Conservation (phyloP, 352 stramenopile species). For the Pilasporangium apinafurcum region DNA sequence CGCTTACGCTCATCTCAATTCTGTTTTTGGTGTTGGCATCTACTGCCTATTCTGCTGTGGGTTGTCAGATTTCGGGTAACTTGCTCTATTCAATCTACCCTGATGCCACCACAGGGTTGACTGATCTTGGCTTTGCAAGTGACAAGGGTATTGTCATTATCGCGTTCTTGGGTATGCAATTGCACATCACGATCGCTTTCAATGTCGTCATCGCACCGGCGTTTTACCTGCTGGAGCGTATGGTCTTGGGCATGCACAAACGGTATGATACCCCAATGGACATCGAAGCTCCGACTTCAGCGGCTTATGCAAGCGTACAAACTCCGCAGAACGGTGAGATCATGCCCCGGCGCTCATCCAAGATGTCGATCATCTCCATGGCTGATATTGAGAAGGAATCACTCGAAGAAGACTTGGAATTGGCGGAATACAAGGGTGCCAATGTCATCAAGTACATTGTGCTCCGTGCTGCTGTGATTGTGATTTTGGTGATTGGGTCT, state of each 20-base stretch:
- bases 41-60: constrained; percentile 29
- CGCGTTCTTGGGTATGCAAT: constrained; percentile 15
- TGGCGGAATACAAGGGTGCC: constrained; percentile 10
- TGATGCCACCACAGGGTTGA: constrained; percentile 16
- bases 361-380: constrained; percentile 9
- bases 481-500: constrained; percentile 9
- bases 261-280: background rate
- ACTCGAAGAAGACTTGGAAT: constrained; percentile 1
- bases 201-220: constrained; percentile 12
- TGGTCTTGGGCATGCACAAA: constrained; percentile 17
- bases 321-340: background rate
- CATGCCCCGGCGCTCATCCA: background rate
- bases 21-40: constrained; percentile 12
- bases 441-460: constrained; percentile 14
- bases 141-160: constrained; percentile 7
- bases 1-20: constrained; percentile 14
- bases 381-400: constrained; percentile 6
- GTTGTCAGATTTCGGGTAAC: constrained; percentile 48
- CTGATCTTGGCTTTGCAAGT: constrained; percentile 14
- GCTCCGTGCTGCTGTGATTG: constrained; percentile 13
- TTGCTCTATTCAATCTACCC: constrained; percentile 45
- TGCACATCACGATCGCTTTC: constrained; percentile 23
- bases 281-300: background rate
- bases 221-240: constrained; percentile 16
- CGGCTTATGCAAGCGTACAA: constrained; percentile 2